Base-by-base conservation (phyloP, 345 rosid genomes). In the Euphorbia tirucalli region DNA sequence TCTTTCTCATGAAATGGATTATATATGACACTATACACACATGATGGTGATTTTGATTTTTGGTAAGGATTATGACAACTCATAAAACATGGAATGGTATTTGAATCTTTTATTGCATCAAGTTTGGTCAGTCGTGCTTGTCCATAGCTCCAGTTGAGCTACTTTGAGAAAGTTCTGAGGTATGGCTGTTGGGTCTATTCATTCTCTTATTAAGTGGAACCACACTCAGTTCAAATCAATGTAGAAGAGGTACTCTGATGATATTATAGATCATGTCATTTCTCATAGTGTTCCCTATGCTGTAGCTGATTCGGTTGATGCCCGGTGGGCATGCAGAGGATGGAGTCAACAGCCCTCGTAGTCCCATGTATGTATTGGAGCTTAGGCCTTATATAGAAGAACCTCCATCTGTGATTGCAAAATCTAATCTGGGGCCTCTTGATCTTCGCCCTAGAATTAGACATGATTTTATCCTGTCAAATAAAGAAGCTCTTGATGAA, bases 331-430 rank as follows among this genome's bases (percentile, higher is more conserved):
- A 81, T 75, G 78, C 83, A 70, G 84, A 75, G 70, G 81, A 84
- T 58, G 92, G 79, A 31, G 68, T 66, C 48, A 80, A 85, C 76
- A 76, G 65, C 61, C 74, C 85, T 66, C 88, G 80, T 85, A 84
- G 75, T 76, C 77, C 87, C 77, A 87, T 84, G 7, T 87, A 90
- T 88, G 92, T 90, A 56, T 41, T 94, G 85, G 96, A 92, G 81
- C 90, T 94, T 74, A 94, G 83, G 76, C 98, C 98, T 72, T 89
- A 90, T 75, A 83, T 92, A 78, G 97, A 94, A 84, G 97, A 92
- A 70, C 98, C 97, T 22, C 72, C 80, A 28, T 76, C 91, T 62
- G 66, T 81, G 65, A 80, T 83, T 61, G 83, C 87, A 68, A 75
- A 87, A 52, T 79, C 88, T 73, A 91, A 68, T 84, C 71, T 78